Base-by-base conservation (phyloP, 2,329 filamentous ascomycete species). In the Hypoxylon sp. region DNA sequence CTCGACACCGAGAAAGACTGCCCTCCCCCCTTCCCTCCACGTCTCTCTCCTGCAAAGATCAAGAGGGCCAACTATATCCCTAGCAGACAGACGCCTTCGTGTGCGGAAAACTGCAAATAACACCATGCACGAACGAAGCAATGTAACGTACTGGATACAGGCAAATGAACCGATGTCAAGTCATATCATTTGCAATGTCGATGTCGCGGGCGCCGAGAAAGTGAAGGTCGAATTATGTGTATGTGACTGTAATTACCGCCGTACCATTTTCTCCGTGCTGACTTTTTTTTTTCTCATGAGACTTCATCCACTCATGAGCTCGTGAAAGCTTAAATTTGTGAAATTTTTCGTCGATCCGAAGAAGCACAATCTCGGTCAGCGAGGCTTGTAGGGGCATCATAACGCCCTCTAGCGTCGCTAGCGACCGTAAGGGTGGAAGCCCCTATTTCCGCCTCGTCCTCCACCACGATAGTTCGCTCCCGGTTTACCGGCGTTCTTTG, bases 401-500 rank as follows among this genome's bases (percentile, higher is more conserved):
- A 13, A 36, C 3, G 2, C 51, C 36, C 30, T 53, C 41, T 62
- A 49, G 49, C 41, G 67, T 36, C 43, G 38, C 66, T 75, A 77
- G 56, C 75, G 75, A 45, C 75, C 75, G 80, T 97, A 97, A 32
- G 93, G 93, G 78, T 97, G 93, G 80, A 88, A 97, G 2, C 92
- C 93, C 28, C 93, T 84, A 80, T 85, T 86, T 23, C 89, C 88
- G 65, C 93, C 92, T 67, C 93, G 85, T 17, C 95, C 93, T 56
- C 95, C 95, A 58, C 96, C 95, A 43, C 95, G 91, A 79, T 98
- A 98, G 81, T 97, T 97, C 1, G 93, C 93, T 14, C 94, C 94
- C 0, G 94, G 93, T 77, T 91, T 92, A 25, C 94, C 94, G 0
- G 94, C 93, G 75, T 98, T 99, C 86, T 97, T 97, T 3, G 96